These are phyloP conservation scores for Phytophthora ramorum DNA, from an alignment of 352 stramenopile species.

Conservation along the genomic window DNA sequence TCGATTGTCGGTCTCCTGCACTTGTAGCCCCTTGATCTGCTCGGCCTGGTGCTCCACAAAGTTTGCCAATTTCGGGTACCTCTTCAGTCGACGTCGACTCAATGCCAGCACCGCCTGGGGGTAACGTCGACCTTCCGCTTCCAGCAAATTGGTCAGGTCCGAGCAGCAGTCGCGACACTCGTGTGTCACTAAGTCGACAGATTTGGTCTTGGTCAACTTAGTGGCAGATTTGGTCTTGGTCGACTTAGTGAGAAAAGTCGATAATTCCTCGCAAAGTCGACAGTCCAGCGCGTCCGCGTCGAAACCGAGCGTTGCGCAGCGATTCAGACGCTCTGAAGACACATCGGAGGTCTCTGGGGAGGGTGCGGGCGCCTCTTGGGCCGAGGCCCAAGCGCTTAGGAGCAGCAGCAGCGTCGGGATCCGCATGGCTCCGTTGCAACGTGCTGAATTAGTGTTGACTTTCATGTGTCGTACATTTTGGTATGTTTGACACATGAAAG, in stretches of 20 bases:
- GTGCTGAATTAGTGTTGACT: no score
- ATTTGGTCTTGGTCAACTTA: slow-evolving; percentile 8
- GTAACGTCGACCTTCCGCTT: slow-evolving; percentile 47
- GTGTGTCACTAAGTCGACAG: slow-evolving; percentile 20
- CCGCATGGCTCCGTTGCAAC: slow-evolving; percentile 6
- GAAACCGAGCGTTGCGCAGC: slow-evolving; percentile 57
- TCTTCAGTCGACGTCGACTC: slow-evolving; percentile 57
- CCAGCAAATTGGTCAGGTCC: slow-evolving; percentile 43
- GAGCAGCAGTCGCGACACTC: slow-evolving; percentile 63
- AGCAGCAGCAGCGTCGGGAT: slow-evolving; percentile 15
- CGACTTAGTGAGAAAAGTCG: slow-evolving; percentile 33
- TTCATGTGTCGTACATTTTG: neutral
- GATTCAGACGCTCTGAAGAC: slow-evolving; percentile 10
- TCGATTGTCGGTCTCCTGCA: slow-evolving; percentile 55
- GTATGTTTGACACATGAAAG: neutral
- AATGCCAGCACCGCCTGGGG: slow-evolving; percentile 59
- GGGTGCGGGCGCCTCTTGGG: slow-evolving; percentile 12
- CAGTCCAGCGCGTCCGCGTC: slow-evolving; percentile 69
- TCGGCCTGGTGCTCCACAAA: slow-evolving; percentile 65
- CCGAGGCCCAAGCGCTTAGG: neutral
- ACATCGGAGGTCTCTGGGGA: neutral
- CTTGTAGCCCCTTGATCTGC: slow-evolving; percentile 51
- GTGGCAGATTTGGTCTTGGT: neutral
- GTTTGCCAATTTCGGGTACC: slow-evolving; percentile 72
- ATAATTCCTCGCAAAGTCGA: slow-evolving; percentile 58